phyloP scores from a whole-genome alignment of 2,329 filamentous ascomycete genomes.

The Aspergillus pseudoviridinutans region DNA sequence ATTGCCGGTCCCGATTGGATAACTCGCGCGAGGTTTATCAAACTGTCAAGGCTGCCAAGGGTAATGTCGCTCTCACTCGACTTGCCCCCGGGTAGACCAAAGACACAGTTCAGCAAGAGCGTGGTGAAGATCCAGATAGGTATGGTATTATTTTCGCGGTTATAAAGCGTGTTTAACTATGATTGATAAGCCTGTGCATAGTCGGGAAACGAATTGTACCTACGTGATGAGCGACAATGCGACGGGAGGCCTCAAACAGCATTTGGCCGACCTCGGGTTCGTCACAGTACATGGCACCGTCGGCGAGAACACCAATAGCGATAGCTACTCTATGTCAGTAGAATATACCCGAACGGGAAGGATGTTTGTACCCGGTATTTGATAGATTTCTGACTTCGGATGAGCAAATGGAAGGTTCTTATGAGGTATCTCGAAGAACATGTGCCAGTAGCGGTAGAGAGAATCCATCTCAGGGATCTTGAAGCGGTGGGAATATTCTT shows the following conservation, averaged over 20 bases:
- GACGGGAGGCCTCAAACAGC: neutral
- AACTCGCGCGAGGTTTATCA: constrained; percentile 1
- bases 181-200: neutral
- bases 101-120: neutral
- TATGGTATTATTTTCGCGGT: neutral
- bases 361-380: neutral
- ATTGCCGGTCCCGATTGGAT: neutral
- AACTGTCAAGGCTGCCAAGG: neutral
- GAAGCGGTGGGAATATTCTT: neutral
- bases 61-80: neutral
- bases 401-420: neutral
- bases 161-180: neutral
- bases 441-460: neutral
- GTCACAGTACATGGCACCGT: neutral
- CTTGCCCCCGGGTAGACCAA: neutral
- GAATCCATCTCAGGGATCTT: neutral
- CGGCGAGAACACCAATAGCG: neutral
- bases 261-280: neutral
- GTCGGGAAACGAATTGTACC: neutral
- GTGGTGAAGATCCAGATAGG: neutral
- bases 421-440: neutral
- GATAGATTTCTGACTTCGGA: neutral
- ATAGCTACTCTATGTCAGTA: neutral
- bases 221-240: neutral
- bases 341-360: neutral